A percentile compares a stretch with the other conserved stretches of the same genome.
These are phyloP conservation scores for Cystobasidium ongulense DNA, from an alignment of 768 basidiomycete genomes.

Conservation along the genomic window DNA sequence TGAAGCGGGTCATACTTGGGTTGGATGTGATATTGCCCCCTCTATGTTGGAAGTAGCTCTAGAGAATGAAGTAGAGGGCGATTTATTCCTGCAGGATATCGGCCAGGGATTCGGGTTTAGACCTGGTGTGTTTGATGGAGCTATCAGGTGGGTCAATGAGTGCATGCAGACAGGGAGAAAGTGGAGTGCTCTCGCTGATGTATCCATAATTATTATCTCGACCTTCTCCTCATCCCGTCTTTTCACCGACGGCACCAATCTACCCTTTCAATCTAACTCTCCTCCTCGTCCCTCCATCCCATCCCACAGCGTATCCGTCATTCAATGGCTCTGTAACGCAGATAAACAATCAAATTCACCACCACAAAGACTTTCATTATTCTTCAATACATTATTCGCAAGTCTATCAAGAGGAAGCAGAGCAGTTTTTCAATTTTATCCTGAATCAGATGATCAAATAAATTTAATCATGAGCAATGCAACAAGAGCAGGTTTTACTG, in stretches of 20 bases:
- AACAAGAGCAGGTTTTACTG: constrained; percentile 90
- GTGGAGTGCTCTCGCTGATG: neutral
- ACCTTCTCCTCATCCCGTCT: no score
- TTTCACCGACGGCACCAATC: neutral
- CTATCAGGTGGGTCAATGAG: constrained; percentile 63
- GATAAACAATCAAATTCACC: constrained; percentile 64
- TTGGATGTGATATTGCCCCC: constrained; percentile 86
- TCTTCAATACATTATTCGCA: constrained; percentile 87
- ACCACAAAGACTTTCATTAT: constrained; percentile 56
- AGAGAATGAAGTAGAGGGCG: constrained; percentile 89
- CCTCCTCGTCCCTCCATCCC: constrained; percentile 1
- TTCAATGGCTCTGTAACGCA: constrained; percentile 96
- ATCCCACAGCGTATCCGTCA: constrained; percentile 73
- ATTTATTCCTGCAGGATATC: constrained; percentile 92
- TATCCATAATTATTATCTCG: neutral
- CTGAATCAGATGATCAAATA: constrained; percentile 92
- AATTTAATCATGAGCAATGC: constrained; percentile 87
- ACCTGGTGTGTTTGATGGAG: constrained; percentile 93
- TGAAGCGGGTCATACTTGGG: constrained; percentile 86
- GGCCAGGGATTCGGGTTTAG: constrained; percentile 97
- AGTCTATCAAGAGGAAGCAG: constrained; percentile 74
- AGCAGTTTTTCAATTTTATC: constrained; percentile 89
- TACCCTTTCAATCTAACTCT: neutral
- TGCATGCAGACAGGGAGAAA: neutral
- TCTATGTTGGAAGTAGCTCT: constrained; percentile 98